Percentiles rank a stretch among this genome's conserved stretches.
These are phyloP conservation scores for Vaccinium corymbosum DNA, from an alignment of 148 eudicot species.

Conservation along the genomic window DNA sequence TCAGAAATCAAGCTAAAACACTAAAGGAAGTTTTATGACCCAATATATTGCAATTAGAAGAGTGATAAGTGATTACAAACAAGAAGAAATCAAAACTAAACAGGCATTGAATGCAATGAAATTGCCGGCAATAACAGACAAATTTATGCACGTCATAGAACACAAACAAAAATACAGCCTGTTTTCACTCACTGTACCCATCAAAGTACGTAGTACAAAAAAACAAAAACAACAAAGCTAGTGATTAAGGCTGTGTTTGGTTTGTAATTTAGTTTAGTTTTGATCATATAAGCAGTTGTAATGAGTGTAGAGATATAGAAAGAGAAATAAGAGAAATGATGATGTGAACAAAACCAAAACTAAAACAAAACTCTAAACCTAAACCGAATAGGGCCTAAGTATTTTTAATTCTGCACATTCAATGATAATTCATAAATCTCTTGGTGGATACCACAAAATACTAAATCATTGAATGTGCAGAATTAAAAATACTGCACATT, in stretches of 20 bases:
- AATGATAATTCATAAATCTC: neutral
- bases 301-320: no score
- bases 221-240: neutral
- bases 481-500: no score
- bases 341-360: no score
- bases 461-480: no score
- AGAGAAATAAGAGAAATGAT: no score
- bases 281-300: no score
- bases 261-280: no score
- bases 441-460: no score
- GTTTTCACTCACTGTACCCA: neutral
- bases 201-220: neutral
- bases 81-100: slow-evolving; percentile 10
- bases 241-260: no score
- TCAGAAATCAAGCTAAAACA: neutral
- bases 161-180: neutral
- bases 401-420: neutral
- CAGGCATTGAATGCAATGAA: neutral
- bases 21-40: no score
- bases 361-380: no score
- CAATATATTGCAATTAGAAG: neutral
- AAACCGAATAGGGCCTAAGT: no score
- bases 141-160: slow-evolving; percentile 1
- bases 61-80: neutral
- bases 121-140: slow-evolving; percentile 12